Percentiles rank a stretch among this genome's conserved stretches.
phyloP scores from a whole-genome alignment of 129 eudicot genomes.

The Pulicaria dysenterica region DNA sequence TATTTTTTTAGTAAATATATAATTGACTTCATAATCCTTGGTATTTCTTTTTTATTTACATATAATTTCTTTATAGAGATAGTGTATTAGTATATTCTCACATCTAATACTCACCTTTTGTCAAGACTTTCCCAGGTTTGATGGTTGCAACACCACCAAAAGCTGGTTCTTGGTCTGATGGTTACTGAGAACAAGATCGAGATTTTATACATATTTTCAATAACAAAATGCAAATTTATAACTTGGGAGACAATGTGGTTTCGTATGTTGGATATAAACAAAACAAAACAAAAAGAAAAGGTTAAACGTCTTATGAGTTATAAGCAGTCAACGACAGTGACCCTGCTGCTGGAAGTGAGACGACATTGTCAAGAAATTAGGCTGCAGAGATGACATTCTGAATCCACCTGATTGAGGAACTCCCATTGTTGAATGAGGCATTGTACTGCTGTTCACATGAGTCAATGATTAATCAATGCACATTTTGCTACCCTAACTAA shows the following conservation, averaged over 20 bases:
- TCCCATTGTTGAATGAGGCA: constrained; percentile 61
- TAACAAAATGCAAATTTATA: constrained; percentile 17
- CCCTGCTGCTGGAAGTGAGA: constrained; percentile 74
- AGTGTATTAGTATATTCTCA: too few species aligned
- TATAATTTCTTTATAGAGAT: too few species aligned
- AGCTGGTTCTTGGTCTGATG: too few species aligned
- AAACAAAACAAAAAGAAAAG: not conserved
- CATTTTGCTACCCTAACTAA: too few species aligned
- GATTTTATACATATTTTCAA: constrained; percentile 28
- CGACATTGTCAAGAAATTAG: constrained; percentile 66
- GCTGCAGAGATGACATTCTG: constrained; percentile 58
- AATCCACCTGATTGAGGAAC: constrained; percentile 72
- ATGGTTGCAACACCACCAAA: too few species aligned
- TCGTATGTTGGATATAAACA: constrained; percentile 29
- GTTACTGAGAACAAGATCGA: not conserved
- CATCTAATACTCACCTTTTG: too few species aligned
- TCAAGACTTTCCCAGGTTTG: too few species aligned
- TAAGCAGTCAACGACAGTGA: constrained; percentile 54
- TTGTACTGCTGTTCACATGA: constrained; percentile 44
- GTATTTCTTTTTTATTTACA: too few species aligned
- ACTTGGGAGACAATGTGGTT: constrained; percentile 23
- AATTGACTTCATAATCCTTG: too few species aligned
- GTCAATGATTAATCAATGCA: too few species aligned
- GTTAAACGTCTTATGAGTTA: constrained; percentile 20
- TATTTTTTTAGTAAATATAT: too few species aligned